Evolutionary conservation across 495 filamentous ascomycete species (phyloP), one percentile per base, ranked within the genome.

Genomic region (Neurospora sublineolata): DNA sequence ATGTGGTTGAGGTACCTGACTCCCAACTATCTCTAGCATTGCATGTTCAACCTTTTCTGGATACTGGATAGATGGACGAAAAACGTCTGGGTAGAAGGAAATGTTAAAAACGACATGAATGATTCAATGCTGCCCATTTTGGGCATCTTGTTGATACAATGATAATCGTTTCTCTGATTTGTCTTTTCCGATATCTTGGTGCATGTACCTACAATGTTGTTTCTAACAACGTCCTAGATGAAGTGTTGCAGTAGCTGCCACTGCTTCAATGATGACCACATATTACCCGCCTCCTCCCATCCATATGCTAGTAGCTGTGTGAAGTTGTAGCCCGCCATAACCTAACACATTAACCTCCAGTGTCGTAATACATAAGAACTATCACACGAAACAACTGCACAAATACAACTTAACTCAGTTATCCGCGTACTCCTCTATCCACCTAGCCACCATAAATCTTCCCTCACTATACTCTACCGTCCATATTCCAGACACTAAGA

Each of bases 401-500:
- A 60, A 60, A 33, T 33, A 60, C 27, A 60, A 14, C 2, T 16
- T 1, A 33, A 30, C 6, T 27, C 52, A 60, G 12, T 0, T 18
- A 30, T 14, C 27, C 52, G 12, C 6, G 5, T 60, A 9, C 27
- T 64, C 52, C 27, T 64, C 27, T 33, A 33, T 64, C 52, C 52
- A 33, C 2, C 27, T 18, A 16, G 52, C 14, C 52, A 30, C 6
- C 27, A 18, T 33, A 30, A 18, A 10, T 12, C 3, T 27, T 68
- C 27, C 36, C 27, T 11, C n/a, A 37, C 14, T 3, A 40, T 12
- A 30, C 27, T 18, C 33, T 14, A 40, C 27, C 33, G 14, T 33
- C 30, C 12, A 33, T 58, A 58, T 12, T 41, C 20, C 3, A 68
- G 14, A 33, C 20, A 18, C 75, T 72, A 81, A 68, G 77, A 68